Base-by-base conservation (phyloP, 257 asterid genomes). In the Gentiana macrophylla region DNA sequence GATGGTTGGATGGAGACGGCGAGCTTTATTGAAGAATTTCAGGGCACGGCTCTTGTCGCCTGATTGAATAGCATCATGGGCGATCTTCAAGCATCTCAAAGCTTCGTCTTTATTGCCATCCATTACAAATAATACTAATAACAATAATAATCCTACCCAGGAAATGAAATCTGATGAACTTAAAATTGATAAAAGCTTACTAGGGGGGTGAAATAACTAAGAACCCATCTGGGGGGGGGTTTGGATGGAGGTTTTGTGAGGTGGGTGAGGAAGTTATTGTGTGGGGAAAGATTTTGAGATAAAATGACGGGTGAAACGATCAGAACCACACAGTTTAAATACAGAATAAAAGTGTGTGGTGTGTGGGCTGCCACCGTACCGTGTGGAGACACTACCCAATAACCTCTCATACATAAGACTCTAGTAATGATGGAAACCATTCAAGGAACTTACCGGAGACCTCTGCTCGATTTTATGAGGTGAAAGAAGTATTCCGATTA, bases 21-120 rank as follows among this genome's bases (percentile, higher is more conserved):
- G 94, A 62, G 98, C 96, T 74, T 91, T 91, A 32, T 77, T 67
- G 56, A 87, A 69, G 67, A 91, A 91, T 67, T 83, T 87, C 1
- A 72, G 48, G 53, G 94, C 95, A 46, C 96, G 92, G 71, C 43
- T 64, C 46, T 53, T 71, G 70, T 91, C 91, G 50, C 95, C 97
- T 3, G 94, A 91, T 66, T 75, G 57, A 58, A 91, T 82, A 34
- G 93, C 66, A 54, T 63, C 72, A 55, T 78, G 65, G 53, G 95
- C 98, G 62, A 91, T 87, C 63, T 75, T 62, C 75, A 87, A 62
- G 72, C 98, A 91, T 68, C 80, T 91, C 53, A 83, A 45, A n/a
- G 98, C 97, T 72, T 91, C 98, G 56, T 91, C 98, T 77, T 91
- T 91, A 72, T 91, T 91, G 48, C 98, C 98, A 61, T 91, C 98